Base-by-base conservation (phyloP, 2,329 filamentous ascomycete genomes). In the Pseudogymnoascus sp. region DNA sequence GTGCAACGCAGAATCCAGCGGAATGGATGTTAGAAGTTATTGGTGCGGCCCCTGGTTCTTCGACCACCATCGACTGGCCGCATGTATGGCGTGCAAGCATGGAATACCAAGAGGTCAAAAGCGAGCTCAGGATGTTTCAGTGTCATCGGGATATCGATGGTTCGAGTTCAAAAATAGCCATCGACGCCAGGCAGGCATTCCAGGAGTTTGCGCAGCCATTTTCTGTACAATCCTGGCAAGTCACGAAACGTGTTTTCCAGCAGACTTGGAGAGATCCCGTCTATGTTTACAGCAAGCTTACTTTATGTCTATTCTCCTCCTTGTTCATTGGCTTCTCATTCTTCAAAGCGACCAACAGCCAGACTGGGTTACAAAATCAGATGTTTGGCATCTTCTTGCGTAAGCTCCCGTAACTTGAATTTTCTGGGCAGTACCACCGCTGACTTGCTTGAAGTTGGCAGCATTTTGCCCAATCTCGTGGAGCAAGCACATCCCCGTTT, bases 191-290 rank as follows among this genome's bases (percentile, higher is more conserved):
- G 29, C 43, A 49, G 10, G 43, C 43, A 49, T 29, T 49, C 23
- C 78, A 81, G 29, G 89, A 92, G 72, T 95, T 93, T 66, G 91
- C 91, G 3, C 88, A 89, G 65, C 85, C 90, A 0, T 88, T 94
- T 69, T 64, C 63, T 1, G 69, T 78, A 0, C 91, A 95, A 71
- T 74, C 92, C 1, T 76, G 73, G 58, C 78, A 84, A 64, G 88
- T 90, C 55, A 83, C 83, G 2, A 69, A 79, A 10, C 85, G 88
- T 64, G 83, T 89, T 14, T 90, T 89, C 74, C 78, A 87, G 68
- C 88, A 91, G 71, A 89, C 89, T 77, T 91, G 88, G 87, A 82
- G 88, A 58, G 88, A 81, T 2, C 89, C 88, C 0, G 78, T 81
- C 1, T 91, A 91, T 74, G 88, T 91, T 69, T 90, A 88, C 75